Evolutionary conservation across 2,329 filamentous ascomycete genomes (phyloP).

Genomic region (Exophiala alcalophila): DNA sequence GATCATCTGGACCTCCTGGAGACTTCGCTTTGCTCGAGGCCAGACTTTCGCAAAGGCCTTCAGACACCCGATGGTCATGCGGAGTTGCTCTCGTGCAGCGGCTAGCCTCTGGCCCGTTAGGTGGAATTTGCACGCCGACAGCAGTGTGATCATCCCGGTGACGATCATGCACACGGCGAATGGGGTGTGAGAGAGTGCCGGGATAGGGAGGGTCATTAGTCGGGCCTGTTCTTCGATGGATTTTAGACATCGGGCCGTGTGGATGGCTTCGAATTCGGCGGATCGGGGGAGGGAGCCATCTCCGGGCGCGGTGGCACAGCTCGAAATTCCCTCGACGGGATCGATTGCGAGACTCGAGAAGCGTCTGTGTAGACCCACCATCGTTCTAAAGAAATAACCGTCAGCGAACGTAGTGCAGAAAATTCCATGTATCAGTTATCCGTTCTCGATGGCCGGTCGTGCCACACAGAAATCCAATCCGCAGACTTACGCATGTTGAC

Average conservation of each 20-base stretch:
- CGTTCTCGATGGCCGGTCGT: too few relatives aligned
- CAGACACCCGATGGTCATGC: conserved; percentile 44
- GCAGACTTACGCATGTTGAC: conserved; percentile 48
- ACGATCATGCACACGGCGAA: conserved; percentile 45
- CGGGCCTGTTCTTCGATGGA: conserved; percentile 41
- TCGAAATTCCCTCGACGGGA: conserved; percentile 40
- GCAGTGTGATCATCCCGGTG: conserved; percentile 35
- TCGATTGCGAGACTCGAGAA: conserved; percentile 43
- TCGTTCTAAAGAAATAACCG: conserved; percentile 34
- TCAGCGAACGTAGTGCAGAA: too few relatives aligned
- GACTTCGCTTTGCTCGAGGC: conserved; percentile 38
- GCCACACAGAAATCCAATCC: too few relatives aligned
- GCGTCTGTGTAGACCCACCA: conserved; percentile 40
- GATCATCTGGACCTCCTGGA: conserved; percentile 43
- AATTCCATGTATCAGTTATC: too few relatives aligned
- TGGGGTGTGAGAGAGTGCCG: conserved; percentile 39
- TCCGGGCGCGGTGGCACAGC: conserved; percentile 32
- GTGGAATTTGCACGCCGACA: conserved; percentile 40
- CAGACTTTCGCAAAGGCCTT: conserved; percentile 39
- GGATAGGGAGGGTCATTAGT: conserved; percentile 39
- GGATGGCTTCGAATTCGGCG: conserved; percentile 36
- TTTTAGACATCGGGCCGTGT: conserved; percentile 41
- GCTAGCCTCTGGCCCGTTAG: conserved; percentile 36
- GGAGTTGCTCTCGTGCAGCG: conserved; percentile 43
- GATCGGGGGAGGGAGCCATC: not conserved